These are phyloP conservation scores for Suhomyces ambrosiae DNA, from an alignment of 1,139 yeast species.

Conservation along the genomic window DNA sequence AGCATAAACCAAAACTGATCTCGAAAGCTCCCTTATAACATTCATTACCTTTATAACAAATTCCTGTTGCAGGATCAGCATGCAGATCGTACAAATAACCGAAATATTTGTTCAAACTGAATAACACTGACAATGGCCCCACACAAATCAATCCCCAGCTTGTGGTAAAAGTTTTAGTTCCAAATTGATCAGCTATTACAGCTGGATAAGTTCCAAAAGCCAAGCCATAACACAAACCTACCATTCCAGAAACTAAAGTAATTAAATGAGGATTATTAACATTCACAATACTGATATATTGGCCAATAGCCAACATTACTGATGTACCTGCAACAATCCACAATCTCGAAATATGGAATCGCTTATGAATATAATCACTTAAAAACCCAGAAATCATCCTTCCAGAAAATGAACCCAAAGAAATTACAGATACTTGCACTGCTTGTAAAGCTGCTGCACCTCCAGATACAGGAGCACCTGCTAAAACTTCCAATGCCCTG, in stretches of 20 bases:
- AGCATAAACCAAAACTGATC: conserved; percentile 30
- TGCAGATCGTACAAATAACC: conserved; percentile 42
- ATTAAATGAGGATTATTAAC: conserved; percentile 30
- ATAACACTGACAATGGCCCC: conserved; percentile 42
- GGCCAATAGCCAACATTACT: conserved; percentile 33
- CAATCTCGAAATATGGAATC: conserved; percentile 37
- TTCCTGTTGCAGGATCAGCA: conserved; percentile 33
- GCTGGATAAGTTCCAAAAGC: conserved; percentile 51
- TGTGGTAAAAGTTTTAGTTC: conserved; percentile 44
- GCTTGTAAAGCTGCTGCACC: conserved; percentile 44
- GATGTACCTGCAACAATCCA: conserved; percentile 42
- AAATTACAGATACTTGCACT: conserved; percentile 45
- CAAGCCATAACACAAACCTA: conserved; percentile 46
- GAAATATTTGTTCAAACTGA: conserved; percentile 40
- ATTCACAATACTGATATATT: conserved; percentile 32
- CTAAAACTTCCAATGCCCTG: conserved; percentile 3
- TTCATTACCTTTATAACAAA: conserved; percentile 39
- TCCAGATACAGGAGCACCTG: conserved; percentile 15
- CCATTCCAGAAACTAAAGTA: conserved; percentile 34
- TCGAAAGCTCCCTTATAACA: conserved; percentile 41
- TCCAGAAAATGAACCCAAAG: conserved; percentile 45
- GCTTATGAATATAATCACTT: conserved; percentile 41
- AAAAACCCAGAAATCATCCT: conserved; percentile 41
- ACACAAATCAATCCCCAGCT: conserved; percentile 51
- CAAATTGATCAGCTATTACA: conserved; percentile 47